Conservation (phyloP, 305 asterid species). For the Ruellia speciosa region DNA sequence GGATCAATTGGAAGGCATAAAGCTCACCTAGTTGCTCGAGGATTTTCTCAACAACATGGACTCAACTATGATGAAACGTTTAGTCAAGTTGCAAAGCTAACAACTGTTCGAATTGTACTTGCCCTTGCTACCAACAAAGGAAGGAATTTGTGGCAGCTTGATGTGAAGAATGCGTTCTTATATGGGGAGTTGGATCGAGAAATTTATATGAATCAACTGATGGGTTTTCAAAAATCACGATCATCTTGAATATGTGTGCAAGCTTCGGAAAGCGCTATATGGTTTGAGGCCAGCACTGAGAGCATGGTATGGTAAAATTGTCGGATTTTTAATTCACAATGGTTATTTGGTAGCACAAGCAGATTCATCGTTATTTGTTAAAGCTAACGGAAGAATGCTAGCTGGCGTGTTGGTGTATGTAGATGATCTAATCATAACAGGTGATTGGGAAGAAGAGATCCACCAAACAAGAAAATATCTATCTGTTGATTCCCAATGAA, state of each 20-base stretch:
- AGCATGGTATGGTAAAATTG: conserved; percentile 21
- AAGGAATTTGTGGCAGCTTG: conserved; percentile 4
- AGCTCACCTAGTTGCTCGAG: neutral
- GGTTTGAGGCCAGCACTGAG: conserved; percentile 13
- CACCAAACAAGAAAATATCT: conserved; percentile 7
- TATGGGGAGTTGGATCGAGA: conserved; percentile 4
- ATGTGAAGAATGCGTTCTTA: conserved; percentile 9
- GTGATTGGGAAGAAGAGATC: conserved; percentile 3
- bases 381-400: neutral
- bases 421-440: conserved; percentile 18
- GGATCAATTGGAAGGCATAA: neutral
- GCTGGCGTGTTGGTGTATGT: conserved; percentile 20
- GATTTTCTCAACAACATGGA: neutral
- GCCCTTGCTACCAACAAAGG: neutral
- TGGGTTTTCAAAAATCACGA: neutral
- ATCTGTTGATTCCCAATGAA: conserved; percentile 18
- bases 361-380: neutral
- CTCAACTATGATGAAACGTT: conserved; percentile 1
- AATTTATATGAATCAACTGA: conserved; percentile 10
- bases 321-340: conserved; percentile 6
- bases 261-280: conserved; percentile 14
- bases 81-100: neutral
- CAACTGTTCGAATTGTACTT: neutral
- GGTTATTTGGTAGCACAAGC: neutral
- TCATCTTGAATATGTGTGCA: conserved; percentile 10